Evolutionary conservation across 2,329 filamentous ascomycete species (phyloP), one percentile per base, ranked within the genome.

Genomic region (Alternaria tenuissima): DNA sequence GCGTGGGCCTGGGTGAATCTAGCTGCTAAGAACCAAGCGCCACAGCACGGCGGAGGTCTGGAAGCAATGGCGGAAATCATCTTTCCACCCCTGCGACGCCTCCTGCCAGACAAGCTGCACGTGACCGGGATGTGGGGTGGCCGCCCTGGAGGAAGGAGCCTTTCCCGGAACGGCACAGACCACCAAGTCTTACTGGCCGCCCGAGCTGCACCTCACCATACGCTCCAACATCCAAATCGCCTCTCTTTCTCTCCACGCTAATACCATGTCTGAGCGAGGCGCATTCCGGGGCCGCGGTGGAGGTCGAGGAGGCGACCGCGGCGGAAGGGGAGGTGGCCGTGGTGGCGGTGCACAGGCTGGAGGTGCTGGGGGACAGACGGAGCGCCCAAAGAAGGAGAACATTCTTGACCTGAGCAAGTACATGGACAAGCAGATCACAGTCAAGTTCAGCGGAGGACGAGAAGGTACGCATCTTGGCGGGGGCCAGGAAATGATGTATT

Each of bases 331-430:
- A 52, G 80, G 82, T 24, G 73, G 73, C 24, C 75, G 80, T 46
- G 79, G 82, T 46, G 79, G 82, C 30, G 73, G 77, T 16, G 79
- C 79, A 26, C 72, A 75, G 22, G 69, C 67, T 36, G 71, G 74
- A 52, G 72, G 68, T 24, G 68, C 67, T 18, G 73, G 68, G 55
- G 72, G 60, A 16, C 67, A 66, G 59, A 62, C 66, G 8, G 92
- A 96, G 81, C 88, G 90, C 72, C 92, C 93, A 62, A 97, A 97
- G 88, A 98, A 98, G 85, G 95, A 99, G 81, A 98, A 97, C 79
- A 99, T 99, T 73, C 87, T 99, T 55, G 94, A 99, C 76, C 81
- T 99, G 73, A 88, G 86, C 77, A 97, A 97, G 83, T 99, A 98
- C 81, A 93, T 97, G 91, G 93, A 99, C 80, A 96, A 97, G 87